Evolutionary conservation across 2,329 filamentous ascomycete genomes (phyloP).

Genomic region (Colletotrichum tropicicola): DNA sequence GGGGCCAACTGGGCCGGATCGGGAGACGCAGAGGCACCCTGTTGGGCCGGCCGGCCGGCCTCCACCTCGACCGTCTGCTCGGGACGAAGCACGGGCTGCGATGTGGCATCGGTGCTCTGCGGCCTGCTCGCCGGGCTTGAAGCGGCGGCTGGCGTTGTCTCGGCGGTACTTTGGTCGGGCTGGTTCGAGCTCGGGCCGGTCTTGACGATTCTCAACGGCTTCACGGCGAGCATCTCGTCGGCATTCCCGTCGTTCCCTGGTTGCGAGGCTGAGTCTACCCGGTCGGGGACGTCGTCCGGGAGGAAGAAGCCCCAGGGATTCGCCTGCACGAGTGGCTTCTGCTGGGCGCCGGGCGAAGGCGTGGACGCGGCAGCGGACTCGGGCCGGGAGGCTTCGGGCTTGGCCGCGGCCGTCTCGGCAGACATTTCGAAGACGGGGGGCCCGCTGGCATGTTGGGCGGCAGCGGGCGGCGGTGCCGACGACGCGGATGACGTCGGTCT

Average conservation of each 20-base stretch:
- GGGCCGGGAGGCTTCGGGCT: background rate
- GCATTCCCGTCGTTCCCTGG: background rate
- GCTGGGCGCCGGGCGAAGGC: background rate
- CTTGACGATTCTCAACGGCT: conserved; percentile 27
- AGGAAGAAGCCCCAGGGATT: conserved; percentile 33
- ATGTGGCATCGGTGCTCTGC: background rate
- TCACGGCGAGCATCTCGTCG: conserved; percentile 8
- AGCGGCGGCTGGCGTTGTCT: background rate
- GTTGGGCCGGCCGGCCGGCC: background rate
- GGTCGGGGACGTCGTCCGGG: background rate
- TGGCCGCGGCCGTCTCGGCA: background rate
- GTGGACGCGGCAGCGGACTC: background rate
- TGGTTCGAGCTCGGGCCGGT: conserved; percentile 1
- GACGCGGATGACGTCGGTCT: conserved; percentile 8
- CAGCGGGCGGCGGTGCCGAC: background rate
- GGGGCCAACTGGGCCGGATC: background rate
- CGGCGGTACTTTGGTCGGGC: no score
- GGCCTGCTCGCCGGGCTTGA: background rate
- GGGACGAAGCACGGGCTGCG: background rate
- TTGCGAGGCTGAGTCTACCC: background rate
- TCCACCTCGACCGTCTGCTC: background rate
- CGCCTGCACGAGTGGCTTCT: conserved; percentile 22
- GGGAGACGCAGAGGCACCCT: background rate
- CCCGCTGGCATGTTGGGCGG: background rate
- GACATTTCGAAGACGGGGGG: conserved; percentile 19